Base-by-base conservation (phyloP, 208 protist species). In the Trichomonas vaginalis region DNA sequence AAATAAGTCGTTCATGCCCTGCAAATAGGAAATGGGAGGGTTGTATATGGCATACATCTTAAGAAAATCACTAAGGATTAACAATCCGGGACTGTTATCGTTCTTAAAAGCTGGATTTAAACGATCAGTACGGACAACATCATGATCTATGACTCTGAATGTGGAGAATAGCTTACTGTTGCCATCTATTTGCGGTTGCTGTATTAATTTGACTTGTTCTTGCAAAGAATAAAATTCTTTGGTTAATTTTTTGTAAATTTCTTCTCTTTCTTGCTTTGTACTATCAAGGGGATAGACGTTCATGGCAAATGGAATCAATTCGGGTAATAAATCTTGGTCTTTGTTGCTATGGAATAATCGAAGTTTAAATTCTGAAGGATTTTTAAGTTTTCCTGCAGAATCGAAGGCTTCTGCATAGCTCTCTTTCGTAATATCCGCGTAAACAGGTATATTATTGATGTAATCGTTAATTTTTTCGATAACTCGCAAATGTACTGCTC, bases 1-100 rank as follows among this genome's bases (percentile, higher is more conserved):
- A 92, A 92, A 92, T 42, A 92, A 42, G 56, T 92, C 86, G 56
- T 92, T 92, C 86, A 92, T 92, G 37, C 86, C 86, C 51, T 92
- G 86, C 17, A 92, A 51, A 39, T 92, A 92, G 0, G 40, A 42
- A 92, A 92, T 92, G 35, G 86, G 86, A 39, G 86, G 86, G 37
- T 92, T 92, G 46, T 48, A 92, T 17, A 92, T 40, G n/a, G 40
- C 23, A 51, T 92, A 92, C 17, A 45, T 92, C 0, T 32, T 9
- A 6, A 92, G 45, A 0, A 92, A 45, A 21, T 40, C 10, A 14
- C 40, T 92, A 17, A 92, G 14, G 23, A 92, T 56, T 47, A 51
- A 51, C 17, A 92, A 45, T 39, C 86, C 86, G 35, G 8, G 14
- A 6, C 15, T 15, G 17, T 92, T 45, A 42, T 35, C 27, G 27